Evolutionary conservation across 2,329 filamentous ascomycete genomes (phyloP), one percentile per base, ranked within the genome.

Genomic region (Lecanosticta acicola): DNA sequence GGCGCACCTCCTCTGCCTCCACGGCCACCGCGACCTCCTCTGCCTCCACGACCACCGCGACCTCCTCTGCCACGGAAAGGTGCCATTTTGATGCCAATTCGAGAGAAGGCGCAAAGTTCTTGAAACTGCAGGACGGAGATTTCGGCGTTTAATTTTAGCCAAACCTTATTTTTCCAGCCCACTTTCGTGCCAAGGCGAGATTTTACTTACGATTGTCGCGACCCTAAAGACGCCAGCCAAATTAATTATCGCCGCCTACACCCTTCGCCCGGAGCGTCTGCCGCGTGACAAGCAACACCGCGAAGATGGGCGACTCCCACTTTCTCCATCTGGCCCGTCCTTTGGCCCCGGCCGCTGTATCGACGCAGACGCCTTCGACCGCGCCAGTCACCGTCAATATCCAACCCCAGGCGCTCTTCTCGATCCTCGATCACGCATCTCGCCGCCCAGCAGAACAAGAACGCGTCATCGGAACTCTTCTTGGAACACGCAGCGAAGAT

Each of bases 321-420:
- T 97, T 95, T 76, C 83, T 97, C 64, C 93, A 98, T 71, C 84
- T 98, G 59, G 84, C 91, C 66, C 83, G 93, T 70, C 93, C 93
- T 63, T 78, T 97, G 56, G 89, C 88, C 68, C 88, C 89, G 59
- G 83, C 84, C 54, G 76, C 80, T 49, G 76, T 89, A 61, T 86
- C 85, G 67, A 81, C 86, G 65, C 85, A 88, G 71, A 43, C 56
- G 18, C 83, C 84, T 64, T 89, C 84, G 61, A 91, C 89, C 68
- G 85, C 89, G 71, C 93, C 93, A 71, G 81, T 98, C 69, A 86
- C 84, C 69, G 89, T 98, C 67, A 85, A 87, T 67, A 86, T 98
- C 70, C 93, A 96, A 71, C 90, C 93, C 64, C 90, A 96, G 80
- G 80, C 80, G 51, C 73, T 84, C 48, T 83, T 83, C 73, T 79